These are phyloP conservation scores for Lentinula novae-zelandiae DNA, from an alignment of 1,284 basidiomycete species.

Conservation along the genomic window DNA sequence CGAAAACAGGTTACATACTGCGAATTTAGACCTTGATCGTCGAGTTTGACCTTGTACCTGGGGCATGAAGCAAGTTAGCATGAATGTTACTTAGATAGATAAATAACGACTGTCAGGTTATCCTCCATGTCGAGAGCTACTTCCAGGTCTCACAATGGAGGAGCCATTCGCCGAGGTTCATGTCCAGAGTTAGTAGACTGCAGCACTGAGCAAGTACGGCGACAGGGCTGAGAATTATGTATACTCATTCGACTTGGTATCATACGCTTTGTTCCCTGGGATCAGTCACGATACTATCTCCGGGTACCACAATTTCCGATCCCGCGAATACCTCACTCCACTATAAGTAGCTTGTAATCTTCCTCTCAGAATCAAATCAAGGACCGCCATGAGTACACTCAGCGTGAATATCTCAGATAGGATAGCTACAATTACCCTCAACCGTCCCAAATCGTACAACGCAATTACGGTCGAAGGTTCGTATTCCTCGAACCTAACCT, in stretches of 20 bases:
- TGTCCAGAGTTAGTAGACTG: too few relatives aligned
- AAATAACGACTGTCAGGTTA: too few relatives aligned
- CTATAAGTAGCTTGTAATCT: background rate
- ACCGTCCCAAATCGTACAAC: slow-evolving; percentile 56
- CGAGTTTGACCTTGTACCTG: too few relatives aligned
- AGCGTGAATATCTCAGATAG: slow-evolving; percentile 46
- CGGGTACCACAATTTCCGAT: background rate
- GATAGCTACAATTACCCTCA: slow-evolving; percentile 68
- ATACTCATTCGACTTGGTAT: background rate
- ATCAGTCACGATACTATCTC: background rate
- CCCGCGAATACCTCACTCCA: background rate
- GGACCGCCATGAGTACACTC: slow-evolving; percentile 35
- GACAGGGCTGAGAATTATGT: too few relatives aligned
- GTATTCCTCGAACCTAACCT: slow-evolving; percentile 1
- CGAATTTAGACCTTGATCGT: too few relatives aligned
- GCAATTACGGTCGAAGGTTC: slow-evolving; percentile 56
- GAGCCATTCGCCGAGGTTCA: too few relatives aligned
- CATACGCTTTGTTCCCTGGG: background rate
- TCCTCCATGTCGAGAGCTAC: too few relatives aligned
- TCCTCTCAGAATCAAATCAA: background rate
- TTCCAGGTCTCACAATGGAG: too few relatives aligned
- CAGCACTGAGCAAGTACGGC: too few relatives aligned
- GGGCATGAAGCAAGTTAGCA: too few relatives aligned
- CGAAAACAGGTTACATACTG: background rate
- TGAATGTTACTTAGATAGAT: too few relatives aligned